Percentiles rank a stretch among this genome's conserved stretches.
Conservation (phyloP, 164 flowering plant genomes). For the Euptelea pleiosperma region DNA sequence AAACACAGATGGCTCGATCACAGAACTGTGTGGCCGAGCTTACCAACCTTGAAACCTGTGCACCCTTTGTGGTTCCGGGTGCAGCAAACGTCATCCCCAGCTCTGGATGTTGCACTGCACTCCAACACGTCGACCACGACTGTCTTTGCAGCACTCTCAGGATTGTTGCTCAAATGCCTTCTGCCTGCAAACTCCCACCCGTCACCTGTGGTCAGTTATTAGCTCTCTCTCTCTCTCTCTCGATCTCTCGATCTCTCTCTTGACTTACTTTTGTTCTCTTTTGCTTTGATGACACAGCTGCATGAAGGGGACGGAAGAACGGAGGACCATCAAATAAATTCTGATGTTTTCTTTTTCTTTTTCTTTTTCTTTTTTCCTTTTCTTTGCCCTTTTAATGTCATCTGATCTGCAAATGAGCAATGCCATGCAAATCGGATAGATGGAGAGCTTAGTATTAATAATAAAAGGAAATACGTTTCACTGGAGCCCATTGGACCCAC, state of each 20-base stretch:
- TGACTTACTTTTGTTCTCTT: background rate
- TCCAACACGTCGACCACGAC: slow-evolving; percentile 31
- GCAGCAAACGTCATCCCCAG: slow-evolving; percentile 24
- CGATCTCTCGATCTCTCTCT: no score
- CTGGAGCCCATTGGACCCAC: no score
- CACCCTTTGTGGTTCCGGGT: slow-evolving; percentile 54
- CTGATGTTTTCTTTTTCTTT: background rate
- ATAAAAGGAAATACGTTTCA: no score
- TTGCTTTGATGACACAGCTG: slow-evolving; percentile 11
- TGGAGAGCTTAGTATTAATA: no score
- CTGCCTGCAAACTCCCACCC: slow-evolving; percentile 51
- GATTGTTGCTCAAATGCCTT: slow-evolving; percentile 48
- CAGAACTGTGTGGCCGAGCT: slow-evolving; percentile 37
- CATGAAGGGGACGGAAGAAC: background rate
- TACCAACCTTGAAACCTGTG: slow-evolving; percentile 36
- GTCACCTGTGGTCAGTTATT: slow-evolving; percentile 34
- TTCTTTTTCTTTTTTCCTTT: no score
- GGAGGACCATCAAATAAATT: slow-evolving; percentile 1
- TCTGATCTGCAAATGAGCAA: no score
- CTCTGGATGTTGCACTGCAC: slow-evolving; percentile 51
- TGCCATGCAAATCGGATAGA: no score
- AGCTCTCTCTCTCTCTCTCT: background rate
- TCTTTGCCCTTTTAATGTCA: no score
- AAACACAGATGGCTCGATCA: slow-evolving; percentile 11
- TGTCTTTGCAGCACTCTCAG: slow-evolving; percentile 68